Evolutionary conservation across 2,329 filamentous ascomycete genomes (phyloP), one percentile per base, ranked within the genome.

Genomic region (Zalaria sp.): DNA sequence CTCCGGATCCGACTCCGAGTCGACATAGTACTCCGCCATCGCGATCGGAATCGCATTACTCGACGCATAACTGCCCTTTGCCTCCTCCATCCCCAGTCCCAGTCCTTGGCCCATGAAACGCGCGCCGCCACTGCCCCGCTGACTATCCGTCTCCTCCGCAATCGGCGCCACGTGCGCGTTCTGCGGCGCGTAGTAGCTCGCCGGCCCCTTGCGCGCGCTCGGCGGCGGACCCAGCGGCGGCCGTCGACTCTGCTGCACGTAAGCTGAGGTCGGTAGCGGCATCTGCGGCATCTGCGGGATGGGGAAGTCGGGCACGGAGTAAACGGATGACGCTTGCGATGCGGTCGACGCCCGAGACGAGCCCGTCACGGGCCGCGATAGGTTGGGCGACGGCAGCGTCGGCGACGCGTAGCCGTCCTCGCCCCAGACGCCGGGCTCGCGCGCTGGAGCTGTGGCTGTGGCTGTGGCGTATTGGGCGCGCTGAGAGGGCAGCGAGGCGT

Each of bases 141-240:
- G 55, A n/a, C 56, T 62, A 39, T 67, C 66, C 4, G 62, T 58
- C 47, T 71, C 67, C 52, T 71, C 67, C 3, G 56, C 60, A 39
- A 71, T 71, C 2, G 67, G 67, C 28, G 66, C 63, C 26, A 71
- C 67, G 26, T 64, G 64, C 0, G 62, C 65, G 41, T 61, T 54
- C 45, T 67, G 64, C 2, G 65, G 64, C 18, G 18, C 18, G 45
- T 71, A 71, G 49, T 69, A 69, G 0, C 63, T 66, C 4, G 63
- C 60, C 5, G 67, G 67, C 4, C 66, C 67, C 56, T 63, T 55
- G 27, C 67, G 57, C 5, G 66, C 58, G 1, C 65, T 68, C 1
- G 67, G 67, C n/a, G 67, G 67, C 25, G 67, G 67, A 3, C 67
- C 67, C 29, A 70, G 53, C 39, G 60, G 64, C 7, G 63, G 62